Base-by-base conservation (phyloP, 495 filamentous ascomycete species). In the Neurospora intermedia region DNA sequence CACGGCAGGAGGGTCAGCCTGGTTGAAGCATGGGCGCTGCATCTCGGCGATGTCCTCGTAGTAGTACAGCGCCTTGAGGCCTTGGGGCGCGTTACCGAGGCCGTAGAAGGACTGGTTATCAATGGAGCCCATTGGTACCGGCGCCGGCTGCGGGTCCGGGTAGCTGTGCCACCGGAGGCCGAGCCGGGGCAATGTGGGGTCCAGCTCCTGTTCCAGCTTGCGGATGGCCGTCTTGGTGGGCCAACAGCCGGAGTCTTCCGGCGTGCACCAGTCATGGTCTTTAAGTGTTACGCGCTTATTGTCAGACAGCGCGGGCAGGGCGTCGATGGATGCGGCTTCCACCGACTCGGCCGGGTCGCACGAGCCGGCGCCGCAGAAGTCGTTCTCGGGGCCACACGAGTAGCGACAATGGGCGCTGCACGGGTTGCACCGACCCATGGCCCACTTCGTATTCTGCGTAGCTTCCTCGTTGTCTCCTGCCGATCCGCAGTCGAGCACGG, bases 361-460 rank as follows among this genome's bases (percentile, higher is more conserved):
- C 18, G 69, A 70, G 41, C 69, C 69, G 69, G 35, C 38, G 8
- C 69, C 69, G 18, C 69, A 70, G 39, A 43, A 70, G 69, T 70
- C 18, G 69, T 70, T 70, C 69, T 70, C 69, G 8, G 40, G 40
- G 38, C 69, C 40, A 16, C 69, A 70, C 16, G 69, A 70, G 39
- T 70, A 70, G 31, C 69, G n/a, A 70, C 69, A 70, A 40, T 43
- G 35, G 38, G 40, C n/a, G 69, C 69, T 70, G 40, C 69, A 70
- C 38, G 69, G 69, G 69, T 70, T 70, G 69, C 69, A 70, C 43
- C 69, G 69, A 13, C 69, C 69, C 40, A 70, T 70, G 40, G 69
- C 69, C 69, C 69, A 70, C 45, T 43, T 41, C 69, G 69, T 43
- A 27, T 70, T 41, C 18, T 41, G 69, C 69, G 31, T 23, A 54